A percentile compares a stretch with the other conserved stretches of the same genome.
Evolutionary conservation across 768 basidiomycete species (phyloP).

Genomic region (Podaxis sp.): DNA sequence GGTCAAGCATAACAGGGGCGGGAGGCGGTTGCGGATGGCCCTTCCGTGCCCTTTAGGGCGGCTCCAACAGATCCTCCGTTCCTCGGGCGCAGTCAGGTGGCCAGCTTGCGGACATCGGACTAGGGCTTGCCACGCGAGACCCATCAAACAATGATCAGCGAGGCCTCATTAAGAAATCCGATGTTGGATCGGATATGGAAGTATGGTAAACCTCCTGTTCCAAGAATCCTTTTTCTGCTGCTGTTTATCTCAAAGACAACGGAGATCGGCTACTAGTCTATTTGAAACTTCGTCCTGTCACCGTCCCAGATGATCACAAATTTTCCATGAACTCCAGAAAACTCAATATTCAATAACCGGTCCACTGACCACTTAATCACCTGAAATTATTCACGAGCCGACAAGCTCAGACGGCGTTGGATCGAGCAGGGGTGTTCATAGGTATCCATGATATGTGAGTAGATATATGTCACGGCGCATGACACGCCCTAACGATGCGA

Average conservation of each 20-base stretch:
- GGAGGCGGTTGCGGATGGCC: background rate
- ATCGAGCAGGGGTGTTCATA: background rate
- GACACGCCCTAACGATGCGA: background rate
- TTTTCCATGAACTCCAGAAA: background rate
- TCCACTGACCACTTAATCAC: background rate
- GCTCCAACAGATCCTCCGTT: background rate
- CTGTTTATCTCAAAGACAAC: background rate
- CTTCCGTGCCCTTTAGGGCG: background rate
- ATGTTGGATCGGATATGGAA: background rate
- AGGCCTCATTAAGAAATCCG: background rate
- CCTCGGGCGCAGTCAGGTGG: background rate
- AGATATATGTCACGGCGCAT: background rate
- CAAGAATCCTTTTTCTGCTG: background rate
- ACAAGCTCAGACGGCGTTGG: background rate
- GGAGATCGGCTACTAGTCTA: background rate
- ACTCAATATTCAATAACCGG: background rate
- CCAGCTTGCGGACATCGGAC: background rate
- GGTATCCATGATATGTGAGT: background rate
- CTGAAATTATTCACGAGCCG: background rate
- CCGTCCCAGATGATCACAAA: background rate
- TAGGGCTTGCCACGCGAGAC: background rate
- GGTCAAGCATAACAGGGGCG: background rate
- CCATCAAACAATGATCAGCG: background rate
- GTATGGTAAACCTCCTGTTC: background rate
- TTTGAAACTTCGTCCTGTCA: background rate